These are phyloP conservation scores for Aureobasidium zeae DNA, from an alignment of 2,329 filamentous ascomycete genomes.

Conservation along the genomic window DNA sequence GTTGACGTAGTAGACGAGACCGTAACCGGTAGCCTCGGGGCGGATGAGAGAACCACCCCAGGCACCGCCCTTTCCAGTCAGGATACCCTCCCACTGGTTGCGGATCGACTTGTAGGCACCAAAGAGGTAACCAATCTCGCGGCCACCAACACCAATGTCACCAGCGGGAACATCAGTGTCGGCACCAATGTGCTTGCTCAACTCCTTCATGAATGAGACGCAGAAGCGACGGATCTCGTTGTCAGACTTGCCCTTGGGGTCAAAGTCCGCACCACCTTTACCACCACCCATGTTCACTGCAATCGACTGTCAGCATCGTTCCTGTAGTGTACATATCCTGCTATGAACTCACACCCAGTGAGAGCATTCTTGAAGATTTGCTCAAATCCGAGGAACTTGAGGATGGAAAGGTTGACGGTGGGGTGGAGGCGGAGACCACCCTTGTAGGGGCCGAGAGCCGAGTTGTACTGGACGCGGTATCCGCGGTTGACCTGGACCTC, in stretches of 20 bases:
- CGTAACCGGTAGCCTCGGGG: conserved; percentile 93
- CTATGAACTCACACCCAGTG: conserved; percentile 64
- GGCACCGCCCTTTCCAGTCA: conserved; percentile 87
- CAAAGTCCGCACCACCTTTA: conserved; percentile 96
- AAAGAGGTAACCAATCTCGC: conserved; percentile 92
- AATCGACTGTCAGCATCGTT: conserved; percentile 13
- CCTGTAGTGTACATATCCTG: background rate
- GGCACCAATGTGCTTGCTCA: conserved; percentile 90
- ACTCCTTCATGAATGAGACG: conserved; percentile 89
- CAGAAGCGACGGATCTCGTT: conserved; percentile 97
- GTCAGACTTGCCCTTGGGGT: conserved; percentile 97
- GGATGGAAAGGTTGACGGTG: conserved; percentile 63
- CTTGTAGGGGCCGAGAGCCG: conserved; percentile 94
- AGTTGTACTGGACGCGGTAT: conserved; percentile 98
- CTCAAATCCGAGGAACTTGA: conserved; percentile 98
- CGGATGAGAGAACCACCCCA: conserved; percentile 94
- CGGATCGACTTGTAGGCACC: conserved; percentile 81
- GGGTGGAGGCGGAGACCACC: conserved; percentile 93
- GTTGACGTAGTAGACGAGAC: conserved; percentile 90
- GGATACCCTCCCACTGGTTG: conserved; percentile 89
- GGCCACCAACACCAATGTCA: conserved; percentile 86
- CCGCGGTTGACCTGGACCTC: conserved; percentile 85
- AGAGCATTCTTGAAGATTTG: conserved; percentile 99
- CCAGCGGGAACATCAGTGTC: conserved; percentile 94
- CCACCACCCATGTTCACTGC: conserved; percentile 88